phyloP scores from a whole-genome alignment of 1,284 basidiomycete species.

The Prillingera fragicola region DNA sequence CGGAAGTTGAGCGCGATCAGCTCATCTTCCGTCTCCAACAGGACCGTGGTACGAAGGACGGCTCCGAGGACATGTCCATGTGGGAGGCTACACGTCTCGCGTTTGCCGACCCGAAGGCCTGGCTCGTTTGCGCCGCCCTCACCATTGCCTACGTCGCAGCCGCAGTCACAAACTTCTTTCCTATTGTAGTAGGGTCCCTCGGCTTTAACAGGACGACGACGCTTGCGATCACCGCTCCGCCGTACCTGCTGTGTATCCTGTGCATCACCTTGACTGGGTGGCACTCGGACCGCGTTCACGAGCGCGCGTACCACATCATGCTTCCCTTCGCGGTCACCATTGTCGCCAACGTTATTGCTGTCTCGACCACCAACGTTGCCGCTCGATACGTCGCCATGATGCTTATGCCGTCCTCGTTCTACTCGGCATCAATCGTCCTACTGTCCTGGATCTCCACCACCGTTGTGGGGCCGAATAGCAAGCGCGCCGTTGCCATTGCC shows the following conservation, averaged over 20 bases:
- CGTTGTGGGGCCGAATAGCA: conserved; percentile 30
- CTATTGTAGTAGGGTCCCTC: conserved; percentile 20
- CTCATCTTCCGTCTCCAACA: conserved; percentile 36
- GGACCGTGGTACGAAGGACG: conserved; percentile 34
- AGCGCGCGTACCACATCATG: conserved; percentile 8
- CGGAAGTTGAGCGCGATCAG: conserved; percentile 30
- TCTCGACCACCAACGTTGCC: conserved; percentile 19
- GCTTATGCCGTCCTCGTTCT: conserved; percentile 23
- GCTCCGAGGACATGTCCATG: conserved; percentile 26
- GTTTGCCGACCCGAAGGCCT: conserved; percentile 18
- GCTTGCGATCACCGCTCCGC: conserved; percentile 1
- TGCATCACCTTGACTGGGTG: conserved; percentile 17
- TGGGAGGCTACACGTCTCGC: conserved; percentile 29
- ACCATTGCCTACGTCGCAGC: conserved; percentile 26
- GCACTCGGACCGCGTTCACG: conserved; percentile 13
- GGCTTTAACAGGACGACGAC: conserved; percentile 24
- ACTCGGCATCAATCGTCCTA: conserved; percentile 30
- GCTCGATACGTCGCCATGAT: conserved; percentile 25
- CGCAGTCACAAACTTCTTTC: conserved; percentile 19
- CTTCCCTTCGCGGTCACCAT: conserved; percentile 51
- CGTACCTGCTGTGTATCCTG: conserved; percentile 15
- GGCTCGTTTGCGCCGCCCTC: conserved; percentile 24
- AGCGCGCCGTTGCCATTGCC: conserved; percentile 29
- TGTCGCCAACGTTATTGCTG: conserved; percentile 57
- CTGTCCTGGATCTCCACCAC: conserved; percentile 26